Percentiles rank a stretch among this genome's conserved stretches.
These are phyloP conservation scores for Astrocystis sublimbata DNA, from an alignment of 495 filamentous ascomycete genomes.

Conservation along the genomic window DNA sequence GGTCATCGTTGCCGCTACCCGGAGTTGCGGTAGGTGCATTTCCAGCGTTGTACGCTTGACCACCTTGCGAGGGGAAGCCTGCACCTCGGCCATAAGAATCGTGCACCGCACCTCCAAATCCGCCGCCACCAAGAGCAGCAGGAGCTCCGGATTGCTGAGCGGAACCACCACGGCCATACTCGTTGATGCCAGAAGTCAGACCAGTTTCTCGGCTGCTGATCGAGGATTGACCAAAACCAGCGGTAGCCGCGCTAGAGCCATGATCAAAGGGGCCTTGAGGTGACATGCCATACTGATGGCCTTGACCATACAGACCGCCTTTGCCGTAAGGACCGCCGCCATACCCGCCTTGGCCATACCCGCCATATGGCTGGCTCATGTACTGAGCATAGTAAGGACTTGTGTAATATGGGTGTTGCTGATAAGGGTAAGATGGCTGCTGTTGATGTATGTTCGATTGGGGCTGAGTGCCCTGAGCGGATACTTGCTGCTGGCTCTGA, in stretches of 20 bases:
- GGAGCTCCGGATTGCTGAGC: conserved; percentile 65
- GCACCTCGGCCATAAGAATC: conserved; percentile 76
- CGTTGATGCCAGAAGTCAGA: conserved; percentile 56
- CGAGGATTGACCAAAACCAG: conserved; percentile 69
- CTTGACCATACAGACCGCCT: conserved; percentile 77
- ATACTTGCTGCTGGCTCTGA: conserved; percentile 60
- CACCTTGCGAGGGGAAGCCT: conserved; percentile 61
- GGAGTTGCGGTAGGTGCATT: conserved; percentile 61
- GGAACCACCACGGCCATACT: conserved; percentile 76
- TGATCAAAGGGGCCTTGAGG: conserved; percentile 76
- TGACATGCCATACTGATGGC: conserved; percentile 74
- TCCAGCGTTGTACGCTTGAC: conserved; percentile 66
- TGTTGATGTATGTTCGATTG: conserved; percentile 59
- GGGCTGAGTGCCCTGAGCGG: conserved; percentile 45
- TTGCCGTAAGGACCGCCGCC: conserved; percentile 74
- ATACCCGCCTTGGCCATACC: conserved; percentile 66
- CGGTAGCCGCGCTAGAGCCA: conserved; percentile 71
- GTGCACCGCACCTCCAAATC: conserved; percentile 71
- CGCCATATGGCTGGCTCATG: conserved; percentile 71
- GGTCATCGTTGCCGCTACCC: conserved; percentile 60
- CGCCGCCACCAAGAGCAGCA: conserved; percentile 63
- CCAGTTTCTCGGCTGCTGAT: conserved; percentile 67
- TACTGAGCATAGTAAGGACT: conserved; percentile 52
- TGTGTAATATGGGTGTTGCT: conserved; percentile 76
- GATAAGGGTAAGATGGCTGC: conserved; percentile 68